Evolutionary conservation across 441 rosid species (phyloP), one percentile per base, ranked within the genome.

Genomic region (Monsonia emarginata): DNA sequence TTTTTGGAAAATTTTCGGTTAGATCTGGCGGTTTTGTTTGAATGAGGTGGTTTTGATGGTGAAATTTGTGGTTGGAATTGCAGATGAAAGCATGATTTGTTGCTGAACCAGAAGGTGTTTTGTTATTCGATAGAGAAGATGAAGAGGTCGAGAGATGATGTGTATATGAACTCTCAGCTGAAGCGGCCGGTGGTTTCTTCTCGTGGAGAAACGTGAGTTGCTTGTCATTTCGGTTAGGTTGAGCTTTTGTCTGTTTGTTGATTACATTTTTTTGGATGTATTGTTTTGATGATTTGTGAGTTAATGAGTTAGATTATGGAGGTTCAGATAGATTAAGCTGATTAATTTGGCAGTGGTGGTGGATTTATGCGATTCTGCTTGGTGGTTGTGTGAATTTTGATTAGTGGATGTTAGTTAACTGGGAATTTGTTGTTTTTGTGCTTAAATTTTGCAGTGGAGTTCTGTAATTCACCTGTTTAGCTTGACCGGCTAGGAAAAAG

Each of bases 111-210:
- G 65, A 44, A 74, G 44, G 2, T 42, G 2, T 11, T 54, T 64
- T 38, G 59, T 38, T 65, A 52, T 34, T 72, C 14, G 66, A 48
- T 1, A 65, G 65, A 56, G 61, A 57, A 69, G 77, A 88, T 88
- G 97, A 91, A 89, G 86, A 83, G 95, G 80, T 83, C 90, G 16
- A 85, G 95, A 76, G 96, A 89, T 65, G 89, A 86, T 65, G 79
- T 78, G 68, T 82, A 65, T 69, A 75, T 80, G 73, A 75, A 65
- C 72, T 74, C 92, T 77, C 90, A 77, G 79, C 71, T 82, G 65
- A 80, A 78, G 81, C 77, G 89, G 76, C 90, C 92, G 19, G 75
- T 73, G 71, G 74, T 75, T 68, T 75, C 95, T 57, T 85, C 95
- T 60, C 54, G 83, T 19, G 95, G 86, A 62, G 96, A 93, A 83